Evolutionary conservation across 1,284 basidiomycete species (phyloP).

Genomic region (Tetrapyrgos nigripes): DNA sequence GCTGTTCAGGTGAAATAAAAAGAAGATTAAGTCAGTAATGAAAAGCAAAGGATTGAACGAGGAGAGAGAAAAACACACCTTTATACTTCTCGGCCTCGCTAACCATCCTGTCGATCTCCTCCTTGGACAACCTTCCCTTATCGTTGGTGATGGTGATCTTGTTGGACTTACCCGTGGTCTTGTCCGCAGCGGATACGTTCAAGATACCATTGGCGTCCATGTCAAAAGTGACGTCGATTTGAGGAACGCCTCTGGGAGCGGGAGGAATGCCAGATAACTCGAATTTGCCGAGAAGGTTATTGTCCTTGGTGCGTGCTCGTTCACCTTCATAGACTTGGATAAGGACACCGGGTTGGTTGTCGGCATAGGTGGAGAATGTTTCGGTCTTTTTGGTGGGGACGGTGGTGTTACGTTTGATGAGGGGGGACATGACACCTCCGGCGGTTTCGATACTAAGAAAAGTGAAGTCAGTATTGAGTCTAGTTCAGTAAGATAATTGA

Average conservation of each 20-base stretch:
- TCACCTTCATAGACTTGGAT: conserved; percentile 75
- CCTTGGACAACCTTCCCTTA: conserved; percentile 85
- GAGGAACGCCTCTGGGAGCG: conserved; percentile 82
- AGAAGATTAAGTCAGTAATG: neutral
- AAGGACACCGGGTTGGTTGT: conserved; percentile 97
- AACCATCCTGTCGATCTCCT: conserved; percentile 90
- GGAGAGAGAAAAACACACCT: neutral
- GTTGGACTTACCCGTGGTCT: conserved; percentile 70
- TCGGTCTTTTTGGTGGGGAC: conserved; percentile 99
- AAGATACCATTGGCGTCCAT: conserved; percentile 80
- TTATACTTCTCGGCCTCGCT: conserved; percentile 18
- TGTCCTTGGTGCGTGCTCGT: conserved; percentile 84
- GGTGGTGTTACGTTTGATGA: conserved; percentile 99
- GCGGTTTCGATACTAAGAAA: conserved; percentile 95
- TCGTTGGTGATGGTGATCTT: conserved; percentile 83
- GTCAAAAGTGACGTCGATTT: conserved; percentile 88
- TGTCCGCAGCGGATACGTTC: conserved; percentile 75
- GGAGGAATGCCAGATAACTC: conserved; percentile 84
- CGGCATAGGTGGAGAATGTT: conserved; percentile 98
- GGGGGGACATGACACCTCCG: conserved; percentile 97
- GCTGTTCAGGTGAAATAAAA: too few species aligned
- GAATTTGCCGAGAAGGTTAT: conserved; percentile 87
- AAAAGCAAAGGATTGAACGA: neutral
- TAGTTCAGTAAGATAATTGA: conserved; percentile 14
- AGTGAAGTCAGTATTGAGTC: conserved; percentile 43